phyloP scores from a whole-genome alignment of 441 rosid species.

The Adansonia madagascariensis region DNA sequence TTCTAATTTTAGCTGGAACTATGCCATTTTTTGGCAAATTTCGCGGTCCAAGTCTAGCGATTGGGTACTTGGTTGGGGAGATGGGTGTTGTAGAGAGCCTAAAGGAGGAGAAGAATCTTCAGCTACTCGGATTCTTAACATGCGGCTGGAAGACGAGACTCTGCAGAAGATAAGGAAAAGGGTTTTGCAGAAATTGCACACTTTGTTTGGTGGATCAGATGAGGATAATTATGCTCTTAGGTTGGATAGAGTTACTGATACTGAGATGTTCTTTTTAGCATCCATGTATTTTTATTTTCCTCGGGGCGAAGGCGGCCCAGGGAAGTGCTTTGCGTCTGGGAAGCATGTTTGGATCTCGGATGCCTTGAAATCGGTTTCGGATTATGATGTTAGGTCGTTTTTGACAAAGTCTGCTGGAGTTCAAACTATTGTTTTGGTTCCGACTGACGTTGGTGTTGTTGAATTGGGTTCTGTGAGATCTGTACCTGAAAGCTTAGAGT shows the following conservation, averaged over 20 bases:
- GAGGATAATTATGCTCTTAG: slow-evolving; percentile 68
- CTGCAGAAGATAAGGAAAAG: slow-evolving; percentile 83
- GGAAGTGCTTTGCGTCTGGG: slow-evolving; percentile 75
- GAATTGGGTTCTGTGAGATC: slow-evolving; percentile 89
- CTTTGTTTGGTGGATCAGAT: slow-evolving; percentile 76
- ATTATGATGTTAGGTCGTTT: slow-evolving; percentile 80
- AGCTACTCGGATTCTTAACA: slow-evolving; percentile 44
- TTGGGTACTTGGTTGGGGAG: slow-evolving; percentile 89
- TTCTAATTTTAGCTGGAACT: slow-evolving; percentile 90
- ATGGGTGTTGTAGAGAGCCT: slow-evolving; percentile 90
- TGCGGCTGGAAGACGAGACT: slow-evolving; percentile 57
- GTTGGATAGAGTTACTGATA: slow-evolving; percentile 83
- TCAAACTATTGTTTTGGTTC: slow-evolving; percentile 74
- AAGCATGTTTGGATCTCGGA: slow-evolving; percentile 74
- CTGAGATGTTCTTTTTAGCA: slow-evolving; percentile 85
- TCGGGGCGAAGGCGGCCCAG: slow-evolving; percentile 84
- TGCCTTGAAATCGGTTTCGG: slow-evolving; percentile 48
- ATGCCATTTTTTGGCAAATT: slow-evolving; percentile 89
- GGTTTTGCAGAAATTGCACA: slow-evolving; percentile 79
- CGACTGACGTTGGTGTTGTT: slow-evolving; percentile 86
- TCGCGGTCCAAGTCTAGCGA: slow-evolving; percentile 81
- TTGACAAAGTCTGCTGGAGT: slow-evolving; percentile 79
- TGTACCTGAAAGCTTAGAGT: slow-evolving; percentile 59
- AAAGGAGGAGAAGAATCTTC: slow-evolving; percentile 68
- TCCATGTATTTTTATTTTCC: slow-evolving; percentile 58